Percentiles rank a stretch among this genome's conserved stretches.
Evolutionary conservation across 345 rosid genomes (phyloP).

Genomic region (Carallia brachiata): DNA sequence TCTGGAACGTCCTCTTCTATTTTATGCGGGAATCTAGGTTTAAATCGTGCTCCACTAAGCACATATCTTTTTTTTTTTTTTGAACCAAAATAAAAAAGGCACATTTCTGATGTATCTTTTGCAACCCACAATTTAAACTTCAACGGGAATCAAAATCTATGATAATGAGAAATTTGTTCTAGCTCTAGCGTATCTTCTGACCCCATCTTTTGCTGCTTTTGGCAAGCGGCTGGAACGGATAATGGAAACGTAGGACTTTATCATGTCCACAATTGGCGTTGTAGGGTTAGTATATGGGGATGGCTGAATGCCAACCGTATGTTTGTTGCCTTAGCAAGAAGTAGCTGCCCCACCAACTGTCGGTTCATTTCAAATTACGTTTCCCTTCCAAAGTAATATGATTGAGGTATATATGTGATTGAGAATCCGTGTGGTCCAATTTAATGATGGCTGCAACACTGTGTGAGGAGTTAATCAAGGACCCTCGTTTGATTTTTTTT

Average conservation of each 20-base stretch:
- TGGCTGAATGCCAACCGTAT: neutral
- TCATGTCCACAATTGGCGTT: slow-evolving; percentile 1
- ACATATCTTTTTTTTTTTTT: neutral
- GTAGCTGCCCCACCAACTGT: too few species aligned
- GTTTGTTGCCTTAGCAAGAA: neutral
- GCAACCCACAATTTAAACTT: too few species aligned
- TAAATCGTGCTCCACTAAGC: neutral
- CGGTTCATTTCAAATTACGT: too few species aligned
- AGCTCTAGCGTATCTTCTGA: slow-evolving; percentile 3
- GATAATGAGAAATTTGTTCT: neutral
- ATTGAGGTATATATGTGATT: too few species aligned
- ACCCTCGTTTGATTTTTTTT: too few species aligned
- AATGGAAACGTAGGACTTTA: neutral
- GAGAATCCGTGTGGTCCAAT: too few species aligned
- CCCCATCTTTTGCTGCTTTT: slow-evolving; percentile 15
- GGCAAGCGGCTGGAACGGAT: neutral
- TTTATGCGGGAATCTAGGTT: too few species aligned
- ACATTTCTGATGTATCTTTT: neutral
- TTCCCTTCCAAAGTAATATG: too few species aligned
- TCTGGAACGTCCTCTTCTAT: too few species aligned
- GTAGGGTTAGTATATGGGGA: neutral
- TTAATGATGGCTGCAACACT: too few species aligned
- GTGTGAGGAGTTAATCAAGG: too few species aligned
- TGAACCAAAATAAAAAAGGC: too few species aligned
- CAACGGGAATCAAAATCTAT: neutral